phyloP scores from a whole-genome alignment of 345 rosid genomes.

The Acer yangbiense region DNA sequence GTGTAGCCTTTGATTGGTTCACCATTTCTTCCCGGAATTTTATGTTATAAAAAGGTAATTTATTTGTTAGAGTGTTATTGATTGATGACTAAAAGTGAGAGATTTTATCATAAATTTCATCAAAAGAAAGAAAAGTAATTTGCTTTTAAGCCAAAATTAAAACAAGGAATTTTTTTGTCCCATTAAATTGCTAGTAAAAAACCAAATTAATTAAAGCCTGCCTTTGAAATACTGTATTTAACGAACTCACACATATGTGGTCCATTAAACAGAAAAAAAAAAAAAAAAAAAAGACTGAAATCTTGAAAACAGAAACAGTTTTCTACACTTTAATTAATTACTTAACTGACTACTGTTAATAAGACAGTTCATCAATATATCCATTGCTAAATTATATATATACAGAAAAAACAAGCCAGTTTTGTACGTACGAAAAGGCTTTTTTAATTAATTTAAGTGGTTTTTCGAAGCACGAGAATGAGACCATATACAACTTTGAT shows the following conservation, averaged over 20 bases:
- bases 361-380: background rate
- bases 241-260: background rate
- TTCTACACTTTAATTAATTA: background rate
- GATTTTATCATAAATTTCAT: too few relatives aligned
- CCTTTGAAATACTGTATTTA: background rate
- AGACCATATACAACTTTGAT: constrained; percentile 1
- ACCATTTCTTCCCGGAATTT: too few relatives aligned
- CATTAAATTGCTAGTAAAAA: too few relatives aligned
- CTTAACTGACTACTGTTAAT: background rate
- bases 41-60: too few relatives aligned
- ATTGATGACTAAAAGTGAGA: too few relatives aligned
- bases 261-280: background rate
- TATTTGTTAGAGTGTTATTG: too few relatives aligned
- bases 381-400: background rate
- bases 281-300: background rate
- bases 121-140: too few relatives aligned
- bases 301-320: background rate
- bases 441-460: background rate
- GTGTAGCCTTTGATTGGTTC: too few relatives aligned
- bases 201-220: background rate
- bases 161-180: too few relatives aligned
- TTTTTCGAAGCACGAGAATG: background rate
- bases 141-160: too few relatives aligned
- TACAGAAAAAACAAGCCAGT: background rate
- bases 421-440: background rate